These are phyloP conservation scores for Termitomyces sp. DNA, from an alignment of 768 basidiomycete genomes.

Conservation along the genomic window DNA sequence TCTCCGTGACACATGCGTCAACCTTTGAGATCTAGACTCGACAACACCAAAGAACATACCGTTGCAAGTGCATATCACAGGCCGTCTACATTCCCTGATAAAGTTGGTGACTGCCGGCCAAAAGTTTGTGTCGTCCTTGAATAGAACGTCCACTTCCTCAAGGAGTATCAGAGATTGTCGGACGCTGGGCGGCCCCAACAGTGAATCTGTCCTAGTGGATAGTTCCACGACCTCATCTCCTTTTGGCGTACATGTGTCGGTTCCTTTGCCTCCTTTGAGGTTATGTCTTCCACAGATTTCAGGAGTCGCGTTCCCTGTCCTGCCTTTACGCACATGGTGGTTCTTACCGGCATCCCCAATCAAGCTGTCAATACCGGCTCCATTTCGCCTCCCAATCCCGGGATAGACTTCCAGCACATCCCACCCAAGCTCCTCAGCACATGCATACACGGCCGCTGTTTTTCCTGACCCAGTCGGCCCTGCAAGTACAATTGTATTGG, in stretches of 20 bases:
- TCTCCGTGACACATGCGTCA: slow-evolving; percentile 39
- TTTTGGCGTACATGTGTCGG: neutral
- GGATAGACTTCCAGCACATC: slow-evolving; percentile 97
- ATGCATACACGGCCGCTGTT: slow-evolving; percentile 89
- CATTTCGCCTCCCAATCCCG: slow-evolving; percentile 87
- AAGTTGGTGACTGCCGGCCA: slow-evolving; percentile 80
- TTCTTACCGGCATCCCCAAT: slow-evolving; percentile 94
- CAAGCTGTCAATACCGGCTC: slow-evolving; percentile 68
- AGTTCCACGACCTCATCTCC: slow-evolving; percentile 7
- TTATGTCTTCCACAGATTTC: slow-evolving; percentile 1
- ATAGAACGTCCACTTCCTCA: slow-evolving; percentile 95
- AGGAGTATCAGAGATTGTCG: slow-evolving; percentile 86
- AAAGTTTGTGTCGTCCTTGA: slow-evolving; percentile 79
- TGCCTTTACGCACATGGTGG: slow-evolving; percentile 60
- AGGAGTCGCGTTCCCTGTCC: slow-evolving; percentile 1
- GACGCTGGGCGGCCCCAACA: slow-evolving; percentile 26
- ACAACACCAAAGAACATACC: slow-evolving; percentile 39
- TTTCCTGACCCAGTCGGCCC: slow-evolving; percentile 89
- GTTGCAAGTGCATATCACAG: slow-evolving; percentile 93
- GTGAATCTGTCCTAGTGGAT: slow-evolving; percentile 1
- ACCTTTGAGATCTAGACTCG: neutral
- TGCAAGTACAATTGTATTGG: slow-evolving; percentile 80
- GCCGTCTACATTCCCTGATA: slow-evolving; percentile 79
- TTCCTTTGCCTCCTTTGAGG: neutral
- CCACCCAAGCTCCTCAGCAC: slow-evolving; percentile 91